Evolutionary conservation across 495 filamentous ascomycete genomes (phyloP).

Genomic region (Aspergillus biplanus): DNA sequence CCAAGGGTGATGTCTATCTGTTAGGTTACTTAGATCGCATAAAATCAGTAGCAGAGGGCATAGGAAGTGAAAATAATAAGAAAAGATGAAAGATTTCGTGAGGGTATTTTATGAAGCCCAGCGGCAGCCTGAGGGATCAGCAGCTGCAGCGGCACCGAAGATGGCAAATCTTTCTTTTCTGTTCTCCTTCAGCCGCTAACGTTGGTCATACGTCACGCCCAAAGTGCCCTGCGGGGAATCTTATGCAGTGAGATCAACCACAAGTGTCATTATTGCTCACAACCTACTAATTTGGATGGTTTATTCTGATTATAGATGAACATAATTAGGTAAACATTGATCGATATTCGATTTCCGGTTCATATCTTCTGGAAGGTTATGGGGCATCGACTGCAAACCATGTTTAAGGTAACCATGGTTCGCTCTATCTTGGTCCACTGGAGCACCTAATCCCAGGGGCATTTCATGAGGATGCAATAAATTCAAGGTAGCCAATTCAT

Average conservation of each 20-base stretch:
- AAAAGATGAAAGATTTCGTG: slow-evolving; percentile 2
- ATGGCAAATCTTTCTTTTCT: slow-evolving; percentile 16
- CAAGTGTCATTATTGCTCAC: too few species aligned
- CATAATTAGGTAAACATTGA: background rate
- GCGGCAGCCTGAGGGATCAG: slow-evolving; percentile 15
- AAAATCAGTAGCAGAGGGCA: background rate
- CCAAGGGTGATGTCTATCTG: background rate
- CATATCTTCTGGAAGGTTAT: background rate
- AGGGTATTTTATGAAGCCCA: slow-evolving; percentile 2
- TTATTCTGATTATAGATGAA: background rate
- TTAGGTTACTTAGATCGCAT: background rate
- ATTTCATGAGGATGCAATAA: background rate
- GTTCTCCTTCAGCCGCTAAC: slow-evolving; percentile 19
- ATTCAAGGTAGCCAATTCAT: background rate
- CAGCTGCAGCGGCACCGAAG: slow-evolving; percentile 14
- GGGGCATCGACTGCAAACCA: background rate
- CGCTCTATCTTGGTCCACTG: background rate
- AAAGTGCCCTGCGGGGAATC: slow-evolving; percentile 8
- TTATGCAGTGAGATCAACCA: too few species aligned
- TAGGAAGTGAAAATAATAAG: background rate
- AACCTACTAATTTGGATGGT: too few species aligned
- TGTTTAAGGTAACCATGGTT: slow-evolving; percentile 12
- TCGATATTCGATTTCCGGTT: background rate
- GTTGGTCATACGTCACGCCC: slow-evolving; percentile 19
- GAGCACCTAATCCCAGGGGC: background rate